These are phyloP conservation scores for Forsythia suspensa DNA, from an alignment of 257 asterid genomes.

Conservation along the genomic window DNA sequence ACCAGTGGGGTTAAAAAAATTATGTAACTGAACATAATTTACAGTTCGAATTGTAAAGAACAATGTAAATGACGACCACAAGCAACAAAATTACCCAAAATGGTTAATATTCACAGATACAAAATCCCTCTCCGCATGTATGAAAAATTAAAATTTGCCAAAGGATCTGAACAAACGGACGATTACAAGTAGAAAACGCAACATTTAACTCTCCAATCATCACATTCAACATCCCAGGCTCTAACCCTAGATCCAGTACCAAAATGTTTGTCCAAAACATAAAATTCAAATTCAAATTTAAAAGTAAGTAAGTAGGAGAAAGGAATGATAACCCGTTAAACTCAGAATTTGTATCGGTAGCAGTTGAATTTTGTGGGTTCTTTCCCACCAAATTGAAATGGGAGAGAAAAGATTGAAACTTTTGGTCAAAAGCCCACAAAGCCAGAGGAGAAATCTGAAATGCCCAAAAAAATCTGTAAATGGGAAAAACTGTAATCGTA, in stretches of 20 bases:
- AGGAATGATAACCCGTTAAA: constrained; percentile 25
- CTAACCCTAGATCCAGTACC: constrained; percentile 42
- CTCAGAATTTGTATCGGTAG: constrained; percentile 30
- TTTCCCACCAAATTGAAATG: constrained; percentile 35
- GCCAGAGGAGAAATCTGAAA: constrained; percentile 30
- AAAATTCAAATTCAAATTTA: constrained; percentile 10
- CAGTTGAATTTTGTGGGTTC: constrained; percentile 13
- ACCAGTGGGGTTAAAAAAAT: not conserved
- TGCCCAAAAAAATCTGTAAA: constrained; percentile 21
- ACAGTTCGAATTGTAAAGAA: not conserved
- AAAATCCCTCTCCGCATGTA: constrained; percentile 19
- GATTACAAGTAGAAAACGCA: constrained; percentile 20
- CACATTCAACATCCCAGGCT: constrained; percentile 24
- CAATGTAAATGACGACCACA: constrained; percentile 2
- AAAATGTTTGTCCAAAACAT: not conserved
- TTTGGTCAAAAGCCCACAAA: constrained; percentile 30
- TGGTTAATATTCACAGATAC: constrained; percentile 1
- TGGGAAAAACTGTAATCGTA: constrained; percentile 18
- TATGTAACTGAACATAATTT: not conserved
- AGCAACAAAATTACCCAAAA: constrained; percentile 8
- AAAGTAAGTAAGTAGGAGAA: not conserved
- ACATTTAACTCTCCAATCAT: constrained; percentile 22
- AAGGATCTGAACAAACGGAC: constrained; percentile 48
- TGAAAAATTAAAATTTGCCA: constrained; percentile 3
- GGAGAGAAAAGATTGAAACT: constrained; percentile 21